Percentiles rank a stretch among this genome's conserved stretches.
Evolutionary conservation across 1,284 basidiomycete genomes (phyloP).

Genomic region (Athelia psychrophila): DNA sequence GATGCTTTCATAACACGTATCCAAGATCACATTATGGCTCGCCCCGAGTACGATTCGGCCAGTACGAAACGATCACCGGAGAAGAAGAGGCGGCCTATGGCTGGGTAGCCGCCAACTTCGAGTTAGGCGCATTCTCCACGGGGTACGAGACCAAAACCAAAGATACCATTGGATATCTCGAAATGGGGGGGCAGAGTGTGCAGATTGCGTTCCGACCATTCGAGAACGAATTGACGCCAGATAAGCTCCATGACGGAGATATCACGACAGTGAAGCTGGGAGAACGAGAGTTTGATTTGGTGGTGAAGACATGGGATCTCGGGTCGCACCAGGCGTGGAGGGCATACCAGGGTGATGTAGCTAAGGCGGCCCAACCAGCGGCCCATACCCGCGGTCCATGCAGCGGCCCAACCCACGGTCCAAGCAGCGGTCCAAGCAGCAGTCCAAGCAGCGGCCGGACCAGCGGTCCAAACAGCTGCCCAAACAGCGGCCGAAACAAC

Average conservation of each 20-base stretch:
- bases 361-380: too few relatives aligned
- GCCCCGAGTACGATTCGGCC: too few relatives aligned
- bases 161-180: not conserved
- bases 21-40: not conserved
- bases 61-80: not conserved
- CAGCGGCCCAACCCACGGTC: too few relatives aligned
- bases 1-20: not conserved
- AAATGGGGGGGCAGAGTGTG: not conserved
- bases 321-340: not conserved
- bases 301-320: not conserved
- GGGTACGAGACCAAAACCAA: not conserved
- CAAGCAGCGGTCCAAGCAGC: too few relatives aligned
- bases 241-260: not conserved
- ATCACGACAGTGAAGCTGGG: not conserved
- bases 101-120: not conserved
- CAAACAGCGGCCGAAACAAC: too few relatives aligned
- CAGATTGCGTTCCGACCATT: not conserved
- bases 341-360: not conserved
- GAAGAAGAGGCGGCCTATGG: not conserved
- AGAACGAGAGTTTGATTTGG: not conserved
- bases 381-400: not conserved
- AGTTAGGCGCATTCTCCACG: not conserved
- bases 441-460: too few relatives aligned
- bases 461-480: too few relatives aligned
- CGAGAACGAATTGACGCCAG: not conserved